Evolutionary conservation across 1,139 yeast species (phyloP).

Genomic region (Tardiomyces depauwii): DNA sequence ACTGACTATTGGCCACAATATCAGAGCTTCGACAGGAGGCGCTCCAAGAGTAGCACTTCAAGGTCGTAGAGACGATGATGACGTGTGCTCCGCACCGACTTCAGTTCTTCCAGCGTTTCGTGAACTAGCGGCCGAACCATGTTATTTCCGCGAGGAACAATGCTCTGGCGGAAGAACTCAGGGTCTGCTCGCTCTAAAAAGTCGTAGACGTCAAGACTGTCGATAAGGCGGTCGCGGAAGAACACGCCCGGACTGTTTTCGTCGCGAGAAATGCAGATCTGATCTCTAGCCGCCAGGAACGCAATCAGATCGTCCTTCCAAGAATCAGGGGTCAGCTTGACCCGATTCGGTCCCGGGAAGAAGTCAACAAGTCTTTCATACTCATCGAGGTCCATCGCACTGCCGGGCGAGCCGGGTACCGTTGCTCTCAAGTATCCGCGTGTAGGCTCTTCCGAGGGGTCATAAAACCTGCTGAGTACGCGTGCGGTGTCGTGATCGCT

Average conservation of each 20-base stretch:
- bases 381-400: background rate
- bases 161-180: background rate
- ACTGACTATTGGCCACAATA: no score
- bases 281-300: background rate
- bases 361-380: background rate
- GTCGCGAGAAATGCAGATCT: background rate
- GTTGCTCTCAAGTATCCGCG: slow-evolving; percentile 4
- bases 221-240: background rate
- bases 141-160: background rate
- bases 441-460: background rate
- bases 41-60: background rate
- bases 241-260: background rate
- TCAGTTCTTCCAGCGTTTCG: background rate
- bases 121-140: background rate
- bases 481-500: slow-evolving; percentile 7
- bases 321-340: background rate
- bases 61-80: background rate
- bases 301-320: background rate
- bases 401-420: background rate
- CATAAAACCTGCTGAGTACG: slow-evolving; percentile 6
- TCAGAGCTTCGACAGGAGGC: background rate
- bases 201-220: background rate
- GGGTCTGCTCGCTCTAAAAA: background rate
- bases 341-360: background rate
- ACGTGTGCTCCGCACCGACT: background rate